Evolutionary conservation across 2,329 filamentous ascomycete genomes (phyloP).

Genomic region (Escovopsis sp.): DNA sequence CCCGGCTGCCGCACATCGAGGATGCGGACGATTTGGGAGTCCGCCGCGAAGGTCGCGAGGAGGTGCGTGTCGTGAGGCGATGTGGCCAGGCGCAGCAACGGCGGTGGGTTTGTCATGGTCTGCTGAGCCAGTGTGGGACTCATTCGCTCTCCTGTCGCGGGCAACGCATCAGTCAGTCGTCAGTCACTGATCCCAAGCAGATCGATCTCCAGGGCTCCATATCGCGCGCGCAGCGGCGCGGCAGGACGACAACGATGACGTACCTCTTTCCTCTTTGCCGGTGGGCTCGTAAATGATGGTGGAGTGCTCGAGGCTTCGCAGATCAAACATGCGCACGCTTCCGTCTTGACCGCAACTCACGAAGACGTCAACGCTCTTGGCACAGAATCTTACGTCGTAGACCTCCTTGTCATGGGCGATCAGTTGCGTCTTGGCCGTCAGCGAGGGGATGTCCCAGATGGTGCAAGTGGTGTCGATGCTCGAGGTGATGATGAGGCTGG

Average conservation of each 20-base stretch:
- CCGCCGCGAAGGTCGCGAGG: slow-evolving; percentile 90
- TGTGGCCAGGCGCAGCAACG: slow-evolving; percentile 66
- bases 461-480: slow-evolving; percentile 99
- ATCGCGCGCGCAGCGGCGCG: too few relatives aligned
- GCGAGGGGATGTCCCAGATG: slow-evolving; percentile 96
- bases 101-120: slow-evolving; percentile 62
- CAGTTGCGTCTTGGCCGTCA: slow-evolving; percentile 94
- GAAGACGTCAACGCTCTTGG: slow-evolving; percentile 96
- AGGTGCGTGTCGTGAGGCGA: slow-evolving; percentile 93
- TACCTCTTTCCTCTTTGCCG: slow-evolving; percentile 65
- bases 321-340: slow-evolving; percentile 96
- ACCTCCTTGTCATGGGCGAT: slow-evolving; percentile 99
- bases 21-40: slow-evolving; percentile 84
- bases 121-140: slow-evolving; percentile 65
- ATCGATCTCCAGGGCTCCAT: too few relatives aligned
- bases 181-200: not conserved
- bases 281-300: slow-evolving; percentile 98
- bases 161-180: slow-evolving; percentile 8
- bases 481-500: slow-evolving; percentile 93
- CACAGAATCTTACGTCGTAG: slow-evolving; percentile 95
- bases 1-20: slow-evolving; percentile 93
- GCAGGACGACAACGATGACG: slow-evolving; percentile 8
- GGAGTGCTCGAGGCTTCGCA: slow-evolving; percentile 90
- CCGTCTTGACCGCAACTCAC: slow-evolving; percentile 96
- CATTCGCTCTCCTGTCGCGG: slow-evolving; percentile 44